phyloP scores from a whole-genome alignment of 2,329 filamentous ascomycete genomes.

The Cordyceps tenuipes region DNA sequence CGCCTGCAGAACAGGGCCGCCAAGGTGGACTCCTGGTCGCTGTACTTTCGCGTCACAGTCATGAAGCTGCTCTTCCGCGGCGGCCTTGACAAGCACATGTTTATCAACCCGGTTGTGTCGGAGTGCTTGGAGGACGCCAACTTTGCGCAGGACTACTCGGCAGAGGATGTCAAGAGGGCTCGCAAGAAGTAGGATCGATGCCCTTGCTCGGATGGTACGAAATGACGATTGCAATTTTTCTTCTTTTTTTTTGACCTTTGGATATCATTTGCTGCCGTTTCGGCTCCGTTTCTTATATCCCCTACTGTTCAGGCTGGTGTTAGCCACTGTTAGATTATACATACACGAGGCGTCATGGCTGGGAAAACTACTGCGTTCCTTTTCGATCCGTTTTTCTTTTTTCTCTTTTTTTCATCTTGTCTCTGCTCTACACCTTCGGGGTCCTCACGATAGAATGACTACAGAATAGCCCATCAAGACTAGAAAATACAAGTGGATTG shows the following conservation, averaged over 20 bases:
- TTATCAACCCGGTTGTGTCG: slow-evolving; percentile 29
- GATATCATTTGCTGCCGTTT: background rate
- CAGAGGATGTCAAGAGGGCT: slow-evolving; percentile 2
- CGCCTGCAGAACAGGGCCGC: slow-evolving; percentile 37
- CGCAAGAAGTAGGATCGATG: slow-evolving; percentile 7
- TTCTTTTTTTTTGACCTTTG: background rate
- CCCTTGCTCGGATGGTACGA: background rate
- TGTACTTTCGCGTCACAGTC: slow-evolving; percentile 39
- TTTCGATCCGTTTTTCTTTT: background rate
- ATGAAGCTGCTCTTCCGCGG: slow-evolving; percentile 40
- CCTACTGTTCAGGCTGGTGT: background rate
- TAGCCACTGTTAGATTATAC: background rate
- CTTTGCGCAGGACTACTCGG: slow-evolving; percentile 18
- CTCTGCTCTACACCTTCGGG: background rate
- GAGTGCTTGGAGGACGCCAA: slow-evolving; percentile 31
- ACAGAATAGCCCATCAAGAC: slow-evolving; percentile 1
- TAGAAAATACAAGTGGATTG: background rate
- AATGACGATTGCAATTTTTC: background rate
- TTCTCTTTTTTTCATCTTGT: background rate
- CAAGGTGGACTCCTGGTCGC: slow-evolving; percentile 43
- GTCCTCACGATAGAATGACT: background rate
- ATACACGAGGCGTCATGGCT: slow-evolving; percentile 7
- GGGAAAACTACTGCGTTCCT: background rate
- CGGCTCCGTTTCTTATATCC: background rate
- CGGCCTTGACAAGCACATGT: slow-evolving; percentile 32